phyloP scores from a whole-genome alignment of 2,329 filamentous ascomycete species.

The Colletotrichum sp. region DNA sequence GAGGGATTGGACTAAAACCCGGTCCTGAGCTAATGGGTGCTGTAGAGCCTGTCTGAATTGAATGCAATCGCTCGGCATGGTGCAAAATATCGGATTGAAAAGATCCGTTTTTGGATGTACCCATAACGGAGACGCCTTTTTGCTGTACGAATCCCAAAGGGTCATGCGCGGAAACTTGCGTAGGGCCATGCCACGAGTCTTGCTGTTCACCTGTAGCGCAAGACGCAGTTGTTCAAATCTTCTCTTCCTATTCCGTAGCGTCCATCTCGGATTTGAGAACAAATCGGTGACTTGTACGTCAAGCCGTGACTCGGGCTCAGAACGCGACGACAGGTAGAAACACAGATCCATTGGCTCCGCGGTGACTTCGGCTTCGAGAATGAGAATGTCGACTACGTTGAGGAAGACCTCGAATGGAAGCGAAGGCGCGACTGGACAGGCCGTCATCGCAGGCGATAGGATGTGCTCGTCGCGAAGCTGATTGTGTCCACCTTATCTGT shows the following conservation, averaged over 20 bases:
- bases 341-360: background rate
- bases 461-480: background rate
- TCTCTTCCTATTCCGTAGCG: background rate
- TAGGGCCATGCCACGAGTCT: background rate
- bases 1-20: background rate
- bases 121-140: background rate
- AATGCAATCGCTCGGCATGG: background rate
- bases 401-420: background rate
- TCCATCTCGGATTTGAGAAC: background rate
- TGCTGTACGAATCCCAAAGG: background rate
- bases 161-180: background rate
- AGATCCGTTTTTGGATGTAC: background rate
- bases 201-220: background rate
- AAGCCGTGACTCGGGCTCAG: background rate
- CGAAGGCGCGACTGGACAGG: background rate
- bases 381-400: background rate
- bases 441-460: background rate
- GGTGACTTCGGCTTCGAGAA: background rate
- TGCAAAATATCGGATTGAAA: background rate
- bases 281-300: background rate
- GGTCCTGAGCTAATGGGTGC: background rate
- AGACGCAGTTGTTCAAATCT: background rate
- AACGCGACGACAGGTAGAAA: background rate
- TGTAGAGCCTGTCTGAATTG: background rate
- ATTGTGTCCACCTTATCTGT: background rate